phyloP scores from a whole-genome alignment of 169 alveolate species.

The Plasmodium adleri region DNA sequence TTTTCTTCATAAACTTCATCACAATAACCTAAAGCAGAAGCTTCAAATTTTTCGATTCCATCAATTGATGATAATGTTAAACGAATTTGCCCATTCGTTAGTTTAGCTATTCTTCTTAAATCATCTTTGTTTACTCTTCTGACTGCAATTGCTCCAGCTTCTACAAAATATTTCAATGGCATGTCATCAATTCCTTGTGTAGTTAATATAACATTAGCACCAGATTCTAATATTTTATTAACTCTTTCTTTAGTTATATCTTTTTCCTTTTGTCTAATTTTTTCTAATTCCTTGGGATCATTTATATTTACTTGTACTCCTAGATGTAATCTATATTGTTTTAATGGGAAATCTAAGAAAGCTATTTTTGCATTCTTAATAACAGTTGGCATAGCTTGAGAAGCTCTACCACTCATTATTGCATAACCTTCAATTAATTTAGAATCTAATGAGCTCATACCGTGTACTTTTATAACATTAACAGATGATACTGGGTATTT shows the following conservation, averaged over 20 bases:
- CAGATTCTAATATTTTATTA: constrained; percentile 95
- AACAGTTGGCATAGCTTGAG: constrained; percentile 96
- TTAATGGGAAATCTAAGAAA: constrained; percentile 97
- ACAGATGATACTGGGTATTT: constrained; percentile 97
- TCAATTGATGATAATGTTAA: constrained; percentile 95
- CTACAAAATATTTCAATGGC: constrained; percentile 98
- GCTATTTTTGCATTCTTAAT: constrained; percentile 97
- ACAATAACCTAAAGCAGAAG: constrained; percentile 93
- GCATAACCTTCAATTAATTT: constrained; percentile 94
- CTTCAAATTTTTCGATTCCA: constrained; percentile 96
- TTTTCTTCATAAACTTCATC: constrained; percentile 95
- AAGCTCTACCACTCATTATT: constrained; percentile 94
- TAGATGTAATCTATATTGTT: constrained; percentile 96
- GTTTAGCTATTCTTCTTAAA: constrained; percentile 95
- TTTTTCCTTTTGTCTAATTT: constrained; percentile 92
- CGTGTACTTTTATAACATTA: constrained; percentile 96
- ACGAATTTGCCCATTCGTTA: constrained; percentile 92
- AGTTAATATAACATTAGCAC: constrained; percentile 99
- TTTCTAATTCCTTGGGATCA: constrained; percentile 97
- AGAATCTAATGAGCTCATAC: constrained; percentile 95
- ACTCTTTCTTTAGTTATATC: constrained; percentile 97
- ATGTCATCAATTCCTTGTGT: constrained; percentile 99
- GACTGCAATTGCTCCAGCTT: constrained; percentile 97
- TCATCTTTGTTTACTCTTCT: constrained; percentile 98
- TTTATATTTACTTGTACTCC: constrained; percentile 96